Percentiles rank a stretch among this genome's conserved stretches.
phyloP scores from a whole-genome alignment of 1,139 yeast species.

The Kazachstania sp. region DNA sequence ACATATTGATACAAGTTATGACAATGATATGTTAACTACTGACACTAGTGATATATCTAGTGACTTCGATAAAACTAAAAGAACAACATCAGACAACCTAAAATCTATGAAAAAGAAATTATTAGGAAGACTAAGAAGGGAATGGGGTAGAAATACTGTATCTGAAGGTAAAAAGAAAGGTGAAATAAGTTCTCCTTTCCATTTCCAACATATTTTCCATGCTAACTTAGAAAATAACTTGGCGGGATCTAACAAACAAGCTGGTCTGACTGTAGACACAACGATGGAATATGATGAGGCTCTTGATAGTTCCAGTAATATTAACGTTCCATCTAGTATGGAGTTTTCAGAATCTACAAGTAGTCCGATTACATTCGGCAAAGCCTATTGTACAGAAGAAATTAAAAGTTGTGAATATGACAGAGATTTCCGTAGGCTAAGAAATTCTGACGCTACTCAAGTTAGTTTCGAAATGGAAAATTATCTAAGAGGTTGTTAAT shows the following conservation, averaged over 20 bases:
- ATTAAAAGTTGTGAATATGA: slow-evolving; percentile 2
- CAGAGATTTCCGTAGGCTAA: background rate
- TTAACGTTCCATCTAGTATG: background rate
- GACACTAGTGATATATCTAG: background rate
- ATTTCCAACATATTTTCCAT: slow-evolving; percentile 29
- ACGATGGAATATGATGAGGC: background rate
- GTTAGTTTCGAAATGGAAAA: slow-evolving; percentile 4
- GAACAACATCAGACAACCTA: background rate
- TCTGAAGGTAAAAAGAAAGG: background rate
- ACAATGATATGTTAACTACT: background rate
- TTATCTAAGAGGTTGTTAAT: background rate
- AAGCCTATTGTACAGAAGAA: slow-evolving; percentile 7
- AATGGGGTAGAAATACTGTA: background rate
- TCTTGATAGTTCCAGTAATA: background rate
- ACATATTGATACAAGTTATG: background rate
- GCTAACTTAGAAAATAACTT: slow-evolving; percentile 11
- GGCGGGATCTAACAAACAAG: background rate
- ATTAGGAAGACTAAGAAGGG: background rate
- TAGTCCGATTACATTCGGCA: slow-evolving; percentile 1
- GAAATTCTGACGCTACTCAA: background rate
- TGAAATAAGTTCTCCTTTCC: slow-evolving; percentile 22
- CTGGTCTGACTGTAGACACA: background rate
- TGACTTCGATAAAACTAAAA: background rate
- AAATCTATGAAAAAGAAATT: background rate
- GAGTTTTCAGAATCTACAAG: background rate